phyloP scores from a whole-genome alignment of 139 green algal genomes.

The Pleodorina starrii region DNA sequence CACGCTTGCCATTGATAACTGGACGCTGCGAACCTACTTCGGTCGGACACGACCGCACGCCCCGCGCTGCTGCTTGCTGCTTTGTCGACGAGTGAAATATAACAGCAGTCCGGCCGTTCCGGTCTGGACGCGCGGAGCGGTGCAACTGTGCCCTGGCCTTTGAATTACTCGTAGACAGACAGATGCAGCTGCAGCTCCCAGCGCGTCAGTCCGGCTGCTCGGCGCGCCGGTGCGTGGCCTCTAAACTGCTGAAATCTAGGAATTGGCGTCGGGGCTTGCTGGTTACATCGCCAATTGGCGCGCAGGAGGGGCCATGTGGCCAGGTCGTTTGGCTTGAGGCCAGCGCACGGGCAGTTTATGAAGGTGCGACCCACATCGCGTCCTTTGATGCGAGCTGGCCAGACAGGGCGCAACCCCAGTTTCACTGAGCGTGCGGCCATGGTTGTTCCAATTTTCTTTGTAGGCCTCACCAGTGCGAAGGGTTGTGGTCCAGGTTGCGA shows the following conservation, averaged over 20 bases:
- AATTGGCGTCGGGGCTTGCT: neutral
- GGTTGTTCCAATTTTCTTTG: neutral
- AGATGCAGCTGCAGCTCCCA: slow-evolving; percentile 29
- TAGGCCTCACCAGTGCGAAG: neutral
- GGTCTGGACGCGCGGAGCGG: neutral
- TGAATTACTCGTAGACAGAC: neutral
- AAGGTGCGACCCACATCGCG: slow-evolving; percentile 45
- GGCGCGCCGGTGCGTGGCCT: slow-evolving; percentile 7
- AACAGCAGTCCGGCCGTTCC: too few relatives aligned
- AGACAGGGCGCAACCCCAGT: too few relatives aligned
- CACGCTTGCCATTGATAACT: neutral
- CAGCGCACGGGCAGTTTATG: neutral
- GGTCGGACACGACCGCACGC: neutral
- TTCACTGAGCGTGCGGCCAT: neutral
- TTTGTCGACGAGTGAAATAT: neutral
- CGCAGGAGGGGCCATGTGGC: neutral
- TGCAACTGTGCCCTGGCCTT: neutral
- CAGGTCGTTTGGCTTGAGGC: neutral
- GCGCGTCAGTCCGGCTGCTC: slow-evolving; percentile 21
- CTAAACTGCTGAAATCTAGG: neutral
- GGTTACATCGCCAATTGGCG: neutral
- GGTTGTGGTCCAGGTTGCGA: slow-evolving; percentile 13
- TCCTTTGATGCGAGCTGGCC: neutral
- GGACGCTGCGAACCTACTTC: neutral
- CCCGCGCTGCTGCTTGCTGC: neutral